phyloP scores from a whole-genome alignment of 257 asterid species.

The Solanum habrochaites region DNA sequence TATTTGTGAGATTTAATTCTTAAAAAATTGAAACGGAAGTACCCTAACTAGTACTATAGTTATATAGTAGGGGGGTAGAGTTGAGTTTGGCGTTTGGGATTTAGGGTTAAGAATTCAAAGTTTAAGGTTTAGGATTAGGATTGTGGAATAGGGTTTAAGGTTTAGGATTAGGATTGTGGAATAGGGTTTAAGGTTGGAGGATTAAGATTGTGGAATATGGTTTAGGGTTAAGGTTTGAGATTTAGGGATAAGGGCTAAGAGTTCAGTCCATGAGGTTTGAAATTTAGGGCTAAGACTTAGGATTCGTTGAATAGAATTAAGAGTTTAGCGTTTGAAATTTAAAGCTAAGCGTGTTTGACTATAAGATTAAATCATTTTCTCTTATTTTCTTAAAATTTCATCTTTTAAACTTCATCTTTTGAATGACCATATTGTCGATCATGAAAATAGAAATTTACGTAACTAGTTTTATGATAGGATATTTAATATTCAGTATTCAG shows the following conservation, averaged over 20 bases:
- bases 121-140: no score
- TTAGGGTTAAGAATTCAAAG: neutral
- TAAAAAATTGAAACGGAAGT: neutral
- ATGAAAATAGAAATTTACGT: no score
- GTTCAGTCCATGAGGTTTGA: no score
- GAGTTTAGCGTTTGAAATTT: no score
- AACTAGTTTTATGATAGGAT: no score
- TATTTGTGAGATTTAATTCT: neutral
- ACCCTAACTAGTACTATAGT: neutral
- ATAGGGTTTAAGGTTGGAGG: neutral
- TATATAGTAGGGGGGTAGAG: neutral
- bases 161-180: neutral
- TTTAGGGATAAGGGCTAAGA: neutral
- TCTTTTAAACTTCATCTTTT: no score
- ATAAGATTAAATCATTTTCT: no score
- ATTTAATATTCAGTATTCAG: no score
- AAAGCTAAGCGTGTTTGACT: neutral
- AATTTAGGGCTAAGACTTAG: no score
- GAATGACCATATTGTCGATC: no score
- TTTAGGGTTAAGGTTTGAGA: neutral
- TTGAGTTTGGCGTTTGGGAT: neutral
- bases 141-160: neutral
- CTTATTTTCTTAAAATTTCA: no score
- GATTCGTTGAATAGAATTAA: no score
- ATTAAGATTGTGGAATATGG: neutral